Base-by-base conservation (phyloP, 2,329 filamentous ascomycete genomes). In the Ilyonectria destructans region DNA sequence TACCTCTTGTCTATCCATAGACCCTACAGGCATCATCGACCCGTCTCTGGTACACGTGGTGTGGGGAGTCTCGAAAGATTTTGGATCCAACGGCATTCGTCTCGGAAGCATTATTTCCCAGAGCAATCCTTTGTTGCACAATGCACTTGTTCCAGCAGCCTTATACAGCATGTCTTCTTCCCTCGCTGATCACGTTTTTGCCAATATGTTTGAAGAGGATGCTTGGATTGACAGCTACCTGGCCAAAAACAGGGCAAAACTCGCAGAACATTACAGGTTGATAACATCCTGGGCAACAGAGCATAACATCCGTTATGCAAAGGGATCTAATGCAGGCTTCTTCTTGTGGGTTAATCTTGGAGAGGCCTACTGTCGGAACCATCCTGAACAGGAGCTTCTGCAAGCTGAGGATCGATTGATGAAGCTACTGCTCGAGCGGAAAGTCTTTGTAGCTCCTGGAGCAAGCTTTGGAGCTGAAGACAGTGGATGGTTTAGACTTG, bases 21-120 rank as follows among this genome's bases (percentile, higher is more conserved):
- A 85, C 23, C 74, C 79, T 0, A 64, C 72, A 10, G 10, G 10
- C 0, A 69, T 86, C 40, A 86, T 90, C 33, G 83, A 89, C 63
- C 79, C 83, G 1, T 68, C 74, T 10, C 81, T 84, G 2, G 79
- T 90, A 0, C 88, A 90, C 74, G 83, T 88, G 1, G 74, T 87
- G 23, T 82, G 84, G 76, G 80, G 82, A 17, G 78, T 82, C 69
- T 81, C 78, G 58, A 84, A 86, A 70, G 87, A 89, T 74, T 90
- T 90, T 75, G 86, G 86, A n/a, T 84, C 86, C 21, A 88, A 88
- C 46, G 89, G 88, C 0, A 76, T 89, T 7, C 83, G 87, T 1
- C 75, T 89, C 4, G 88, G 87, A 0, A 80, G 77, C 29, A 77
- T 88, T 23, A 79, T 88, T 29, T 85, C 84, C 7, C 85, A 86